Evolutionary conservation across 176 grass and related monocot species (phyloP), one percentile per base, ranked within the genome.

Genomic region (Aegilops speltoides): DNA sequence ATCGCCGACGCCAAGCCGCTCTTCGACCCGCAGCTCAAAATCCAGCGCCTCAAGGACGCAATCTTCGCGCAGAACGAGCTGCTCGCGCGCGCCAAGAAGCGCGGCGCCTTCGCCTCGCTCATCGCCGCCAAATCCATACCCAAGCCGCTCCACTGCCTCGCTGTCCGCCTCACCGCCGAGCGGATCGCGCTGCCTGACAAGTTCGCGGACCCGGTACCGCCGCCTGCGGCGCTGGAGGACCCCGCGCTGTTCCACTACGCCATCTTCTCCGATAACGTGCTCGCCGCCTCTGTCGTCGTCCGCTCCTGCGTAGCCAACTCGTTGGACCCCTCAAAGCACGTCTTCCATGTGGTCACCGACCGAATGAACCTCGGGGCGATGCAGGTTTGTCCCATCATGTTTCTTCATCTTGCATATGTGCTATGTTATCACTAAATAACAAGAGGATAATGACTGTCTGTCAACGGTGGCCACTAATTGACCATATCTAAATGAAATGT

Each of bases 61-160:
- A 99, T 99, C 76, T 99, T 99, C 85, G 92, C 89, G 32, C 92
- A 67, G 50, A 99, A 99, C 52, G 97, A 99, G 88, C 89, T 94
- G 72, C 91, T 99, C 48, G 90, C 90, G 24, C 77, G 95, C 77
- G 94, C 97, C 15, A 99, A 96, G 90, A 99, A 94, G 87, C 92
- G 89, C 5, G 97, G 97, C 0, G 97, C 97, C 19, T 99, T 99
- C 88, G 93, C 97, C 32, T 94, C 91, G 12, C 94, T 99, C 79
- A 99, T 99, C 84, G 97, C 97, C 19, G 97, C 97, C 67, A 99
- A 99, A 65, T 99, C 97, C 87, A 99, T 99, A 83, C 94, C 97
- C 28, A 96, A 87, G 72, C 91, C 88, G 38, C 97, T 99, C 73
- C 97, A 99, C 89, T 99, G 97, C 87, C 94, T 99, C 86, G 94